phyloP scores from a whole-genome alignment of 495 filamentous ascomycete species.

The Neurospora africana region DNA sequence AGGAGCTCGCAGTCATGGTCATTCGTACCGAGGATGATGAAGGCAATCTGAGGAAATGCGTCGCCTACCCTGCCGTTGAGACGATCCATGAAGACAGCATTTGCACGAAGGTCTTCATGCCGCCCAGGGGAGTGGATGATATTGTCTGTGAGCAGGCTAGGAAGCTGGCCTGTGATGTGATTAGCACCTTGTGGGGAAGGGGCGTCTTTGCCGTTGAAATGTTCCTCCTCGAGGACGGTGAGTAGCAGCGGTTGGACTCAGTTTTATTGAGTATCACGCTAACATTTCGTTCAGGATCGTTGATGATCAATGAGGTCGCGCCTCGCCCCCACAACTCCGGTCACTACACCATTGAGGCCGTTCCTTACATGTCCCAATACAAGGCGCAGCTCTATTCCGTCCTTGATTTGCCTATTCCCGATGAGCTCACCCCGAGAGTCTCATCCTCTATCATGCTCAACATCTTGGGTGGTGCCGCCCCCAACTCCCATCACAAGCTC shows the following conservation, averaged over 20 bases:
- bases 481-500: constrained; percentile 59
- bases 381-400: constrained; percentile 84
- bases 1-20: constrained; percentile 90
- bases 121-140: constrained; percentile 61
- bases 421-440: constrained; percentile 48
- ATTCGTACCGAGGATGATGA: constrained; percentile 74
- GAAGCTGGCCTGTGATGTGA: constrained; percentile 66
- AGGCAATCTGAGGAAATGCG: constrained; percentile 32
- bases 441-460: constrained; percentile 85
- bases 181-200: constrained; percentile 71
- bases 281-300: constrained; percentile 25
- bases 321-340: constrained; percentile 93
- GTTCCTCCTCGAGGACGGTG: constrained; percentile 74
- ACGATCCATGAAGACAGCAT: constrained; percentile 92
- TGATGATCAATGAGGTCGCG: constrained; percentile 90
- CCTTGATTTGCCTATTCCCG: constrained; percentile 61
- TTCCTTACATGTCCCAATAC: constrained; percentile 75
- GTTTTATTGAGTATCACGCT: neutral
- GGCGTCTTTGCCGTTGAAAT: constrained; percentile 96
- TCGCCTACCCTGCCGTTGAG: constrained; percentile 85
- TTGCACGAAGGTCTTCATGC: constrained; percentile 86
- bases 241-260: constrained; percentile 17
- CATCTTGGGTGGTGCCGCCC: constrained; percentile 69
- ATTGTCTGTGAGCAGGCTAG: constrained; percentile 54
- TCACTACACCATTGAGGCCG: constrained; percentile 94